A percentile compares a stretch with the other conserved stretches of the same genome.
These are phyloP conservation scores for Tetradesmus obliquus DNA, from an alignment of 139 green algal species.

Conservation along the genomic window DNA sequence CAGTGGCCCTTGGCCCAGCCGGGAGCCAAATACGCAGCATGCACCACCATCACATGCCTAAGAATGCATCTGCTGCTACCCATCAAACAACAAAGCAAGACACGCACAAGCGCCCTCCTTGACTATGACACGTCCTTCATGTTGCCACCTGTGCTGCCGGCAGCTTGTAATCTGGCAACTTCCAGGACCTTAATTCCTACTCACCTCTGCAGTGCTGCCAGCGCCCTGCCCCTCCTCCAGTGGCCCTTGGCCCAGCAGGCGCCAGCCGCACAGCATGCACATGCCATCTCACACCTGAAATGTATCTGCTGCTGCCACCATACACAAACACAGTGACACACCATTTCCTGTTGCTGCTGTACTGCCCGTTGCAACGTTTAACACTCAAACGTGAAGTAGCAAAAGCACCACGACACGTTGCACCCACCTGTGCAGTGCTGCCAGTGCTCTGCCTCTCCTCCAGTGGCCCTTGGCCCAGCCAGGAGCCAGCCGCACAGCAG, in stretches of 20 bases:
- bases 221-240: background rate
- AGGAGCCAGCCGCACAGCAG: slow-evolving; percentile 13
- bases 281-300: background rate
- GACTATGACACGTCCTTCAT: background rate
- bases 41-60: background rate
- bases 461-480: slow-evolving; percentile 29
- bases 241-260: slow-evolving; percentile 24
- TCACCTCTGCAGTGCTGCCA: background rate
- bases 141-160: no score
- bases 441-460: background rate
- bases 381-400: background rate
- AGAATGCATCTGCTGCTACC: no score
- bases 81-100: background rate
- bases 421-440: background rate
- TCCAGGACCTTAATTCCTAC: background rate
- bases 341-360: background rate
- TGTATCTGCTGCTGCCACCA: background rate
- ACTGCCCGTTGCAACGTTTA: background rate
- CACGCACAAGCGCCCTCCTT: no score
- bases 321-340: background rate
- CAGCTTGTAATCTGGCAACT: no score
- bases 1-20: slow-evolving; percentile 20
- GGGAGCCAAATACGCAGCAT: background rate
- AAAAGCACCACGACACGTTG: background rate
- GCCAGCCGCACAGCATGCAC: slow-evolving; percentile 1